Evolutionary conservation across 768 basidiomycete species (phyloP), one percentile per base, ranked within the genome.

Genomic region (Podaxis carcinomalis): DNA sequence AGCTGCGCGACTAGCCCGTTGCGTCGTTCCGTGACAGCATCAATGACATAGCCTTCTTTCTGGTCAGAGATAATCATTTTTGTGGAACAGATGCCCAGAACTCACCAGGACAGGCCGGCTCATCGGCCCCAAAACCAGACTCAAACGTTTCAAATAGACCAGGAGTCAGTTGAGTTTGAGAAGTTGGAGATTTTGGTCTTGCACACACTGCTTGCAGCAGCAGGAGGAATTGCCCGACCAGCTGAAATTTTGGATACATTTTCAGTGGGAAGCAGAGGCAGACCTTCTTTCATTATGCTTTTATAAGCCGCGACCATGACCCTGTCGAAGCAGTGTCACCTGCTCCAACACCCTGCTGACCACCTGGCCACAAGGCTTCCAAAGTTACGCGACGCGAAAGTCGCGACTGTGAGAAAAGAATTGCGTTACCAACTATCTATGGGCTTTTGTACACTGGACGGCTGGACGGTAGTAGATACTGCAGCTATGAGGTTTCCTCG

Each of bases 1-100:
- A 90, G 73, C 16, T 77, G 74, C 27, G 87, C 88, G 0, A 75
- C 80, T 27, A 90, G 72, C 25, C 87, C 86, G 11, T 67, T 74
- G 14, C 67, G 62, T 2, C 74, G 81, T 63, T 83, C 73, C 6
- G 69, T 58, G 19, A 90, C 63, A 1, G 74, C 73, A 14, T 70
- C 66, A 19, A 90, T 69, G 5, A 73, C 72, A 65, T 90, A 90
- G 14, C 89, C 89, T 85, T 57, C 40, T 40, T 19, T 39, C 10
- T 16, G 32, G 7, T 23, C 10, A 13, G 60, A 53, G 5, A 27
- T 40, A 13, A 23, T 50, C 13, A 46, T 46, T n/a, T 21, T 56
- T 51, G 55, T 16, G 53, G 60, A 57, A 44, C 61, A 64, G 60
- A 2, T 51, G 63, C 14, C 66, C 53, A 49, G 58, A 47, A 35